A percentile compares a stretch with the other conserved stretches of the same genome.
Evolutionary conservation across 441 rosid species (phyloP).

Genomic region (Flueggea neowawraea): DNA sequence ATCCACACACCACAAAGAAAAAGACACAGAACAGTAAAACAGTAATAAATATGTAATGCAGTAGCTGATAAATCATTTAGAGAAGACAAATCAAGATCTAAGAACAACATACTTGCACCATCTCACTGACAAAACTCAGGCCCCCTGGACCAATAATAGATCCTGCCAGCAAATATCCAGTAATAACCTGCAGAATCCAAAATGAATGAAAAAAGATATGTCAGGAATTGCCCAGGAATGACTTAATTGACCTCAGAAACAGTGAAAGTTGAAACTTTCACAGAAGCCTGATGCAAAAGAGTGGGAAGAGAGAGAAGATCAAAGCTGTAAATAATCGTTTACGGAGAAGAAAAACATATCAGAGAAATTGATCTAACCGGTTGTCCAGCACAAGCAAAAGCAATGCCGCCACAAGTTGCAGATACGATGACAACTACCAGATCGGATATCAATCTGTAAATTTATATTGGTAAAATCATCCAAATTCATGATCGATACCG

Average conservation of each 20-base stretch:
- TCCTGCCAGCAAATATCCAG: conserved; percentile 95
- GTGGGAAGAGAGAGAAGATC: not conserved
- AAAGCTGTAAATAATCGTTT: conserved; percentile 11
- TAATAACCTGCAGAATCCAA: conserved; percentile 67
- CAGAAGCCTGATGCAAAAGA: not conserved
- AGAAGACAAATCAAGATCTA: conserved; percentile 1
- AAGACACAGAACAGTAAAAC: not conserved
- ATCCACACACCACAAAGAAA: too few species aligned
- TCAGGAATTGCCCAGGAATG: not conserved
- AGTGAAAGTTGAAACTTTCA: not conserved
- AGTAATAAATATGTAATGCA: not conserved
- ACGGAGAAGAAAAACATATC: conserved; percentile 10
- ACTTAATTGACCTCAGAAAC: not conserved
- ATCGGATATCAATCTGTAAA: conserved; percentile 86
- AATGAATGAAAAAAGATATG: conserved; percentile 17
- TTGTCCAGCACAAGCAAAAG: conserved; percentile 99
- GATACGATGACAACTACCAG: conserved; percentile 93
- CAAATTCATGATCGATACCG: not conserved
- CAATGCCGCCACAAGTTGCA: conserved; percentile 98
- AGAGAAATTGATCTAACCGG: conserved; percentile 54
- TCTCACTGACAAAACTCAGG: conserved; percentile 90
- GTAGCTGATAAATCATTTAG: not conserved
- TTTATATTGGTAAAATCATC: conserved; percentile 13
- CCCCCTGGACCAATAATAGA: conserved; percentile 97
- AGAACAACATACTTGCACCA: conserved; percentile 85